Percentiles rank a stretch among this genome's conserved stretches.
Evolutionary conservation across 345 rosid species (phyloP).

Genomic region (Populus davidiana): DNA sequence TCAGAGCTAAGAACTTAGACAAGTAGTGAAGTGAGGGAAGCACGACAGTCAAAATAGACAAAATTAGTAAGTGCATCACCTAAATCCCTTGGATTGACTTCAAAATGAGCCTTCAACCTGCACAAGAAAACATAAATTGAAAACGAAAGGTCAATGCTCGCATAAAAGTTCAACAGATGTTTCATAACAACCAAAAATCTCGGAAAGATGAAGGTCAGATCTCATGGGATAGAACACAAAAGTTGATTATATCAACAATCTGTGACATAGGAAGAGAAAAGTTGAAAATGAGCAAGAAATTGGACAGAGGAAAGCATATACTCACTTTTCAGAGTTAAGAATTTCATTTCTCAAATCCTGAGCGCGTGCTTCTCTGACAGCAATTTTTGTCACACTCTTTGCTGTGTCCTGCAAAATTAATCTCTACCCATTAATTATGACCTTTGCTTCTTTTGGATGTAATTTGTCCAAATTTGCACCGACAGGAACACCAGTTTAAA

Average conservation of each 20-base stretch:
- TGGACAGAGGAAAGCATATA: background rate
- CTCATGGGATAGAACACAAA: background rate
- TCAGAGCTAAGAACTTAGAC: conserved; percentile 1
- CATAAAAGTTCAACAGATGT: background rate
- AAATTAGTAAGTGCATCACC: conserved; percentile 30
- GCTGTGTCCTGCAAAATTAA: conserved; percentile 69
- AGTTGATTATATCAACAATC: background rate
- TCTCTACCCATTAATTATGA: conserved; percentile 2
- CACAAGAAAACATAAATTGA: conserved; percentile 7
- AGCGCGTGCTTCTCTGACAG: conserved; percentile 83
- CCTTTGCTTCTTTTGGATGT: background rate
- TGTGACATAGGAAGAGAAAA: background rate
- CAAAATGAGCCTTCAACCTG: conserved; percentile 89
- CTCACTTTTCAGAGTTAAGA: conserved; percentile 89
- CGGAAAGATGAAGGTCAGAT: background rate
- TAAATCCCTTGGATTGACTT: conserved; percentile 77
- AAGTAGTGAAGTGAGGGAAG: background rate
- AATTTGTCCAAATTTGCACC: conserved; percentile 1
- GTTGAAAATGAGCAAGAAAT: background rate
- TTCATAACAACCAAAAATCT: background rate
- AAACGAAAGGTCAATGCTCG: background rate
- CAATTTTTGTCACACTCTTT: conserved; percentile 82
- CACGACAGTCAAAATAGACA: too few relatives aligned
- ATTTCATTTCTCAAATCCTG: conserved; percentile 88
- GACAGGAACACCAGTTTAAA: background rate